phyloP scores from a whole-genome alignment of 805 yeast genomes.

The Sungouiella thailandica region DNA sequence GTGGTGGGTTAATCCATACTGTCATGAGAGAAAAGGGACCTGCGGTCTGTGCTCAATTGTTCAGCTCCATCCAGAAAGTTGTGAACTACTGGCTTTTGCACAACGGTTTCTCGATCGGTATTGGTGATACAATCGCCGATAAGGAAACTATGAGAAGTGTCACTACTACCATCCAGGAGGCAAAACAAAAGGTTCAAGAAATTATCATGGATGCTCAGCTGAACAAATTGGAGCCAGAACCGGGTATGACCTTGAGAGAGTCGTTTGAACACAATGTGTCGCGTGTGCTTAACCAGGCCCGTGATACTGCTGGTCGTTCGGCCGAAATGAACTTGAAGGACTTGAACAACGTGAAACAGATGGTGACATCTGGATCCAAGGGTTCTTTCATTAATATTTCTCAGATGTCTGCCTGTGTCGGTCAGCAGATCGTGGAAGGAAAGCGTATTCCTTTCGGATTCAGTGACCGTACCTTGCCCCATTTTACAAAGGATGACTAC shows the following conservation, averaged over 20 bases:
- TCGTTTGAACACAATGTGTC: conserved; percentile 97
- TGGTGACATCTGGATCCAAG: conserved; percentile 98
- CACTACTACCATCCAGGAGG: conserved; percentile 88
- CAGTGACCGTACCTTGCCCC: conserved; percentile 93
- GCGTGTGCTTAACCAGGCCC: conserved; percentile 91
- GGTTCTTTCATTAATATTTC: conserved; percentile 99
- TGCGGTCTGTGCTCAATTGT: conserved; percentile 77
- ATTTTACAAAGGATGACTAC: conserved; percentile 96
- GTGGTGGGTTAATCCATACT: conserved; percentile 96
- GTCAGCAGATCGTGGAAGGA: conserved; percentile 99
- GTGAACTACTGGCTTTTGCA: conserved; percentile 96
- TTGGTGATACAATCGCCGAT: conserved; percentile 99
- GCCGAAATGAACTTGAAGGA: conserved; percentile 96
- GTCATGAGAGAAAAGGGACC: conserved; percentile 98
- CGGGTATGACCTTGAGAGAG: conserved; percentile 99
- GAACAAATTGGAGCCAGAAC: conserved; percentile 86
- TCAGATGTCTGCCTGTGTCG: conserved; percentile 99
- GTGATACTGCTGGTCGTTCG: conserved; percentile 98
- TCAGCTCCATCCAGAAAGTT: conserved; percentile 90
- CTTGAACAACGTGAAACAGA: conserved; percentile 93
- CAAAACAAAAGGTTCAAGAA: conserved; percentile 91
- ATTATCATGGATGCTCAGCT: conserved; percentile 90
- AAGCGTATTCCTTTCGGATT: conserved; percentile 98
- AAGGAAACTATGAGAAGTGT: conserved; percentile 91
- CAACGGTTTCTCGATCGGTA: conserved; percentile 97